A percentile compares a stretch with the other conserved stretches of the same genome.
Conservation (phyloP, 768 basidiomycete genomes). For the Tulasnella sp. region DNA sequence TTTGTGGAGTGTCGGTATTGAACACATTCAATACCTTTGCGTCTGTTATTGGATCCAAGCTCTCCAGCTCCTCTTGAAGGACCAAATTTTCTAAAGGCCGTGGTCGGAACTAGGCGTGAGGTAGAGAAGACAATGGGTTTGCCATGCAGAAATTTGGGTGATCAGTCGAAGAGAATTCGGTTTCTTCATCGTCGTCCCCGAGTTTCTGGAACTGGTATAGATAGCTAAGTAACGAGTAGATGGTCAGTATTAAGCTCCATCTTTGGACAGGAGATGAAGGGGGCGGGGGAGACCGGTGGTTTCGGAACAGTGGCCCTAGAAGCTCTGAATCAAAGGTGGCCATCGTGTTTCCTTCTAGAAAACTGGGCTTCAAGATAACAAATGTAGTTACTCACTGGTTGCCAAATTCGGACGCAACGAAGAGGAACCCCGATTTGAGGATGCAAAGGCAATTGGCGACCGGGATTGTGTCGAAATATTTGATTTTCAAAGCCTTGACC, state of each 20-base stretch:
- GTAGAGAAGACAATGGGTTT: slow-evolving; percentile 49
- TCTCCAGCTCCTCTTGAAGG: slow-evolving; percentile 81
- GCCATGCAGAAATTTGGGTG: slow-evolving; percentile 79
- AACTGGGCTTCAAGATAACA: no score
- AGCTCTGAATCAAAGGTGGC: no score
- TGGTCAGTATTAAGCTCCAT: slow-evolving; percentile 14
- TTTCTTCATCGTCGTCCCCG: slow-evolving; percentile 91
- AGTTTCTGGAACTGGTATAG: slow-evolving; percentile 97
- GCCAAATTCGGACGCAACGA: slow-evolving; percentile 93
- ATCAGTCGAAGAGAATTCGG: slow-evolving; percentile 77
- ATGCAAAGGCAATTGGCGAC: slow-evolving; percentile 89
- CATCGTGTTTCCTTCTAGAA: no score
- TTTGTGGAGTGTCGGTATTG: slow-evolving; percentile 75
- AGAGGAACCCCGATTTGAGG: slow-evolving; percentile 95
- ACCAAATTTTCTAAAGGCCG: slow-evolving; percentile 77
- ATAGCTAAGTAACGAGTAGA: no score
- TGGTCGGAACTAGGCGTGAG: slow-evolving; percentile 74
- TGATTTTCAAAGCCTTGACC: slow-evolving; percentile 84
- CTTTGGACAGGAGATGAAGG: background rate
- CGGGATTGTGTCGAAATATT: slow-evolving; percentile 98
- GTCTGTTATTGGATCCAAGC: slow-evolving; percentile 83
- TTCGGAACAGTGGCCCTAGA: no score
- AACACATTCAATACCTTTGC: slow-evolving; percentile 84
- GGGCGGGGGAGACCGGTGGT: no score
- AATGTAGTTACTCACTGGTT: slow-evolving; percentile 60